Evolutionary conservation across 164 flowering plant genomes (phyloP), one percentile per base, ranked within the genome.

Genomic region (Stephania japonica): DNA sequence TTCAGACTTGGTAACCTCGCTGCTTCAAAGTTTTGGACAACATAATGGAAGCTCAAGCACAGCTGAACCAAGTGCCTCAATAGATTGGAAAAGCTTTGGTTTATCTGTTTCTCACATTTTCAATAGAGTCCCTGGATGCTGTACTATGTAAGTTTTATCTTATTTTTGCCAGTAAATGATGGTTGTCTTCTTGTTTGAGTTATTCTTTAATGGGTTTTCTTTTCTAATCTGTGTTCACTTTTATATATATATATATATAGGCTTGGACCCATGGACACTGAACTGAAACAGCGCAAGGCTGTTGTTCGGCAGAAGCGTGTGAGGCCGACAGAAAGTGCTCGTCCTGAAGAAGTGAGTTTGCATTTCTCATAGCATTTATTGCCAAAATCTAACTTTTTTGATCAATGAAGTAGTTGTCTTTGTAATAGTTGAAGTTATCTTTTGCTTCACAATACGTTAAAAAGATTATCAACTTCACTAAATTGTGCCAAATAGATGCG

Each of bases 181-280:
- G 9, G 21, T 59, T 59, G 24, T 59, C 64, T 59, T 64, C 49
- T 41, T 7, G 21, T 53, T 10, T 32, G 16, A 59, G 38, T 7
- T 78, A 25, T 47, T 38, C 32, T 27, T 1, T 27, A 32, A 32
- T 27, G 21, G 13, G 43, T 53, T 9, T 49, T 24, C n/a, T 16
- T 42, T 56, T 64, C 38, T 32, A 32, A 32, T 32, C 32, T 59
- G 3, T 47, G 38, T 69, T 72, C 70, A 24, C 38, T 24, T 69
- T 13, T 13, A n/a, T 68, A 77, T 71, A 18, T 62, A 95, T 69
- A 9, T 13, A n/a, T 68, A 77, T 71, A 18, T 62, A 95, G 98
- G 98, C 72, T 93, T 86, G 99, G 98, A 25, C 96, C 98, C 4
- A 88, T 91, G 99, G 78, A 87, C 77, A 80, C 78, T 59, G 89